Evolutionary conservation across 192 early-diverging fungal species (phyloP).

Genomic region (Podochytrium sp.): DNA sequence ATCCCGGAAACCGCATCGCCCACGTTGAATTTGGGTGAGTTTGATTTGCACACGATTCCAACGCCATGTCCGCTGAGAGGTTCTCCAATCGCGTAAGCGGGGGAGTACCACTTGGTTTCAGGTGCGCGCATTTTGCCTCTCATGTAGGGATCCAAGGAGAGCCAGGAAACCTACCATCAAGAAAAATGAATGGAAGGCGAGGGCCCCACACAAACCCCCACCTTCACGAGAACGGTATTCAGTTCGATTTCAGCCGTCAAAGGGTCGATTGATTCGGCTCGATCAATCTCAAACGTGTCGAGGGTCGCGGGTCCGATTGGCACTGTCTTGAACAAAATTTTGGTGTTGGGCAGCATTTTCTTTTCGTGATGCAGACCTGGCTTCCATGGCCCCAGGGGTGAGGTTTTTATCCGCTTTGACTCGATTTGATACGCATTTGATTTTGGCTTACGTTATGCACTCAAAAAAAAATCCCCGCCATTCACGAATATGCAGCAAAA

Average conservation of each 20-base stretch:
- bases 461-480: too few species aligned
- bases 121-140: slow-evolving; percentile 61
- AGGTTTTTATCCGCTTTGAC: too few species aligned
- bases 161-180: not conserved
- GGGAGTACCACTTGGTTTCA: slow-evolving; percentile 44
- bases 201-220: too few species aligned
- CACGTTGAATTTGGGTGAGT: slow-evolving; percentile 54
- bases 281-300: slow-evolving; percentile 33
- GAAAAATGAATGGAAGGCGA: too few species aligned
- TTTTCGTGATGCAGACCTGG: too few species aligned
- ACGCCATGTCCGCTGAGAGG: slow-evolving; percentile 68
- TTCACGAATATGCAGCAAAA: too few species aligned
- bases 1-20: slow-evolving; percentile 71
- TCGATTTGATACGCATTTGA: too few species aligned
- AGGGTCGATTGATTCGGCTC: slow-evolving; percentile 42
- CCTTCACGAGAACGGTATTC: too few species aligned
- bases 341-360: too few species aligned
- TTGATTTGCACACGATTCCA: slow-evolving; percentile 67
- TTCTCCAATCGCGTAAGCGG: slow-evolving; percentile 60
- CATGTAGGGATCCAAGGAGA: slow-evolving; percentile 70
- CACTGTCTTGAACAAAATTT: slow-evolving; percentile 47
- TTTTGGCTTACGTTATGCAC: too few species aligned
- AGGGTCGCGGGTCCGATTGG: slow-evolving; percentile 38
- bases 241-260: too few species aligned
- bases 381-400: too few species aligned